These are phyloP conservation scores for Picea abies DNA, from an alignment of 83 land plant genomes.

Conservation along the genomic window DNA sequence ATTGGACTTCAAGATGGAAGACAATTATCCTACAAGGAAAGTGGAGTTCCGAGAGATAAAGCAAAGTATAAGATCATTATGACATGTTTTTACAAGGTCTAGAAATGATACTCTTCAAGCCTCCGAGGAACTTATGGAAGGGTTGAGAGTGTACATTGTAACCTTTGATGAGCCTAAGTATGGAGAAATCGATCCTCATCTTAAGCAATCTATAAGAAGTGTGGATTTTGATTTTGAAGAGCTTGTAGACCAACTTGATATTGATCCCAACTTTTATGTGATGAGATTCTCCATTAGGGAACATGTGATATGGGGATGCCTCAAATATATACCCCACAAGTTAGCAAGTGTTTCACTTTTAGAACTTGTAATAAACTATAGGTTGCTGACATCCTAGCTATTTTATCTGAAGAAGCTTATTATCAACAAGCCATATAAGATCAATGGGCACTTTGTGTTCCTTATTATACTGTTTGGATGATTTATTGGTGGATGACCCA, in stretches of 20 bases:
- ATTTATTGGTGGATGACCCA: constrained; percentile 60
- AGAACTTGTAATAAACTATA: no score
- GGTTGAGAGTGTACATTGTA: constrained; percentile 31
- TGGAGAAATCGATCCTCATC: constrained; percentile 35
- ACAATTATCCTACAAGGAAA: constrained; percentile 18
- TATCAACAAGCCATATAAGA: constrained; percentile 15
- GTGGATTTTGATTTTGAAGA: constrained; percentile 72
- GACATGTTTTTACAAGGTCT: constrained; percentile 34
- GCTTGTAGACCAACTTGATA: constrained; percentile 62
- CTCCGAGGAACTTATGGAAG: constrained; percentile 22
- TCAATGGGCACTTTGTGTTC: constrained; percentile 36
- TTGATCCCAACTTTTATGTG: no score
- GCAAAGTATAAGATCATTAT: constrained; percentile 53
- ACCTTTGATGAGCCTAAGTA: constrained; percentile 65
- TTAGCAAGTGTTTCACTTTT: no score
- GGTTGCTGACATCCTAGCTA: constrained; percentile 13
- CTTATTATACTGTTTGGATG: constrained; percentile 41
- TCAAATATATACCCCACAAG: constrained; percentile 84
- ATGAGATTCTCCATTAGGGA: no score
- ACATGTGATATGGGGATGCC: constrained; percentile 48
- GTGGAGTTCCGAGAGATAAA: constrained; percentile 45
- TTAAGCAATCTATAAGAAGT: constrained; percentile 52
- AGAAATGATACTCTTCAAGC: constrained; percentile 32
- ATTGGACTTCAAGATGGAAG: no score
- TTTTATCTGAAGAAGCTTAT: constrained; percentile 27